Base-by-base conservation (phyloP, 129 eudicot species). In the Erigeron canadensis region DNA sequence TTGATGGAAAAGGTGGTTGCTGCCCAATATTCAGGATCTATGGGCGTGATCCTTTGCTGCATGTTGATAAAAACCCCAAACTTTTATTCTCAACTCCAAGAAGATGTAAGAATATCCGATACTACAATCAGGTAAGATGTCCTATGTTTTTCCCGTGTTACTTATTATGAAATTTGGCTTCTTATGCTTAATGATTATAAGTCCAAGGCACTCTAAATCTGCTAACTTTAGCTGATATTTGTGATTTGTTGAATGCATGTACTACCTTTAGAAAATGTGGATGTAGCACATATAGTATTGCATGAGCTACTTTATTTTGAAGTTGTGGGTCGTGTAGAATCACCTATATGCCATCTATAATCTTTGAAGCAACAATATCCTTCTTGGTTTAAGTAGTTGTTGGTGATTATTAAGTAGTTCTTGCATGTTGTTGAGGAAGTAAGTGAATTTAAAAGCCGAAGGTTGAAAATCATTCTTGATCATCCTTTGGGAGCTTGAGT, bases 1-100 rank as follows among this genome's bases (percentile, higher is more conserved):
- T 87, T 51, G 91, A 86, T 66, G 90, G 89, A 28, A 74, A 75
- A 13, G 96, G 96, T 45, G 96, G 96, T 67, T 90, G 94, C 58
- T 82, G 90, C 16, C 96, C 96, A 17, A 78, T 87, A 57, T 87
- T 90, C 77, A 86, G 90, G 50, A 83, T 90, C 8, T 90, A 90
- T 54, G 96, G 96, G 17, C 88, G 77, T 45, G 94, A 90, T 81
- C 96, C 96, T 46, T 69, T 69, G 61, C 67, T 71, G 44, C 84
- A 75, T 64, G 78, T 83, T 79, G 95, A 90, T 53, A 87, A 83
- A 72, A 59, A 77, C 34, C 87, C 96, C 9, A 90, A 90, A 78
- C 82, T 90, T 81, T 58, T 90, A 42, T 87, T 87, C 76, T 85
- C 95, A 75, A 90, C 96, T 42, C 84, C 91, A 54, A 87, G 83